Percentiles rank a stretch among this genome's conserved stretches.
These are phyloP conservation scores for Lyophyllum semitale DNA, from an alignment of 768 basidiomycete species.

Conservation along the genomic window DNA sequence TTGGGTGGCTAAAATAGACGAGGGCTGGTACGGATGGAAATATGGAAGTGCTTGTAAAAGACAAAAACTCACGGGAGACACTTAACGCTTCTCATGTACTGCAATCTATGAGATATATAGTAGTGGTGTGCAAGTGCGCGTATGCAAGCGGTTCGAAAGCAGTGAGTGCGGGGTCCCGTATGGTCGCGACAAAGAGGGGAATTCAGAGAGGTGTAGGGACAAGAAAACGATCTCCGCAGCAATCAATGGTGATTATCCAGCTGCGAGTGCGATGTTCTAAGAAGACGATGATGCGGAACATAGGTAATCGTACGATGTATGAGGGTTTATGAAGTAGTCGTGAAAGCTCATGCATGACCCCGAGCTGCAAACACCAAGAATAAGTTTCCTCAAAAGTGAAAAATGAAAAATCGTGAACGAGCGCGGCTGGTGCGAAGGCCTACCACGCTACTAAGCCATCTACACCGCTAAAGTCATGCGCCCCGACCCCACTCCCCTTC, in stretches of 20 bases:
- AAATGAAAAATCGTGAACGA: too few relatives aligned
- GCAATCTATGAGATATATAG: neutral
- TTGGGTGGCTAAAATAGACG: neutral
- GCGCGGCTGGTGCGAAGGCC: neutral
- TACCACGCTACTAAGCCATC: neutral
- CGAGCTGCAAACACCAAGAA: neutral
- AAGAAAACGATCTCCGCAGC: too few relatives aligned
- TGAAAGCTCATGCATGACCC: neutral
- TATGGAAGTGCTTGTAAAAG: too few relatives aligned
- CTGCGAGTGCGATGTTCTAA: too few relatives aligned
- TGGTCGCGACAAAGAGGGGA: too few relatives aligned
- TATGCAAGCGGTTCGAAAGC: too few relatives aligned
- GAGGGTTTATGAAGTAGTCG: neutral
- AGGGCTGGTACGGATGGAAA: neutral
- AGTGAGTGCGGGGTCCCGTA: too few relatives aligned
- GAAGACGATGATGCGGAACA: neutral
- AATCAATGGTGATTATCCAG: too few relatives aligned
- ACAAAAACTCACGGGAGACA: neutral
- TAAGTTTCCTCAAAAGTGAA: neutral
- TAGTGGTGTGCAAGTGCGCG: too few relatives aligned
- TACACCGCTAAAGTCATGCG: neutral
- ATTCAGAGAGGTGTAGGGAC: too few relatives aligned
- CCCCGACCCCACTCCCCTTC: constrained; percentile 3
- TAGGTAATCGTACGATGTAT: neutral
- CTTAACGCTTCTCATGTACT: neutral